Conservation (phyloP, 768 basidiomycete genomes). For the Rhizopogon vinicolor region DNA sequence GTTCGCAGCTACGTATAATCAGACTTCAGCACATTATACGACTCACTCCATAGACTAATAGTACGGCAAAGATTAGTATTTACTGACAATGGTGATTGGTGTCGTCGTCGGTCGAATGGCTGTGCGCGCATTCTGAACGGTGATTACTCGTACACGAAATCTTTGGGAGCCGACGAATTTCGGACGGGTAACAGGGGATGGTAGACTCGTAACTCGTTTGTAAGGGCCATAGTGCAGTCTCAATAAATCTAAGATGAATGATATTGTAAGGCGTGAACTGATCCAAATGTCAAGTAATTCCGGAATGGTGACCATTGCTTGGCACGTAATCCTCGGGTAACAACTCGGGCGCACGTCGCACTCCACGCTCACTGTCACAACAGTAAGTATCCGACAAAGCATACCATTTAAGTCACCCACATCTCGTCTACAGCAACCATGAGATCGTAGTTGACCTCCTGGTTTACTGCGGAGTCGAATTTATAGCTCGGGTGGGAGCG, state of each 20-base stretch:
- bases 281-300: conserved; percentile 10
- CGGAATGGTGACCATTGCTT: conserved; percentile 22
- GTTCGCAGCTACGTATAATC: no score
- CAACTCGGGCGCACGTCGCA: conserved; percentile 53
- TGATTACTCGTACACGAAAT: no score
- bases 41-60: no score
- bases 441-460: conserved; percentile 93
- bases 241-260: background rate
- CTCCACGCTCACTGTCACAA: conserved; percentile 60
- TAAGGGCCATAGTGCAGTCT: no score
- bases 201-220: no score
- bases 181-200: no score
- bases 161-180: no score
- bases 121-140: no score
- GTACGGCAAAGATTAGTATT: no score
- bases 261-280: background rate
- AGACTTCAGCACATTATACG: no score
- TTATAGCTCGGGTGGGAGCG: conserved; percentile 86
- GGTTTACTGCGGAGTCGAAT: conserved; percentile 85
- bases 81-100: no score
- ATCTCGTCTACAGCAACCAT: conserved; percentile 87
- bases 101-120: no score
- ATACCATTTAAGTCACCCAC: conserved; percentile 42
- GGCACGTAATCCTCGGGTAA: conserved; percentile 54
- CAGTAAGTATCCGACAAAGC: background rate